Percentiles rank a stretch among this genome's conserved stretches.
Evolutionary conservation across 192 early-diverging fungal genomes (phyloP).

Genomic region (Backusella mclennaniae): DNA sequence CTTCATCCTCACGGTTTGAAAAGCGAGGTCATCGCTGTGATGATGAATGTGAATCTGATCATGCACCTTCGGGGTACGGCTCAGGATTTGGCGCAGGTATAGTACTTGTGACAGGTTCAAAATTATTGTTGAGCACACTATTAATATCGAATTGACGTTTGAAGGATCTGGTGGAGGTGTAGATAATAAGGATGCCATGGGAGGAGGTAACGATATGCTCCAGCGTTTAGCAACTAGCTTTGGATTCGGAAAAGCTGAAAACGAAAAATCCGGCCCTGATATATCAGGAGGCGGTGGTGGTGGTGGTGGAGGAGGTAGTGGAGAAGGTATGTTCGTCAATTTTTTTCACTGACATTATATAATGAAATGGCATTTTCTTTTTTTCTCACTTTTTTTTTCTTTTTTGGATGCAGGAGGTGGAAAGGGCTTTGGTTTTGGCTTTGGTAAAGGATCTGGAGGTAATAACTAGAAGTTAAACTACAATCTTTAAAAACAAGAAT

Average conservation of each 20-base stretch:
- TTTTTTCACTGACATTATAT: too few species aligned
- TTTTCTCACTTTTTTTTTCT: neutral
- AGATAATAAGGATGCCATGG: neutral
- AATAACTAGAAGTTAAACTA: neutral
- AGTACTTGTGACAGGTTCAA: neutral
- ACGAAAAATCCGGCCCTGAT: neutral
- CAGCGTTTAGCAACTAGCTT: neutral
- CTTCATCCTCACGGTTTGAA: neutral
- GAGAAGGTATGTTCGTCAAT: neutral
- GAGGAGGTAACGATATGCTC: neutral
- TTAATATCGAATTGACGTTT: neutral
- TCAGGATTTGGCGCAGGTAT: neutral
- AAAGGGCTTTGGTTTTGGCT: neutral
- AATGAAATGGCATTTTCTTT: too few species aligned
- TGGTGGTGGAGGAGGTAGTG: neutral
- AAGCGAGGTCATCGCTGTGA: neutral
- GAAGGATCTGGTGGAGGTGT: neutral
- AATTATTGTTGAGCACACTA: neutral
- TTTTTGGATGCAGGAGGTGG: neutral
- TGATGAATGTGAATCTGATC: neutral
- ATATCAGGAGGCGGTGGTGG: neutral
- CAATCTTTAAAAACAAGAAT: neutral
- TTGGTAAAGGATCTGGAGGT: neutral
- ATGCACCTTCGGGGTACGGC: neutral
- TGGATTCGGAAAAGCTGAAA: neutral